Evolutionary conservation across 2,329 filamentous ascomycete species (phyloP), one percentile per base, ranked within the genome.

Genomic region (Didymella arachidicola): DNA sequence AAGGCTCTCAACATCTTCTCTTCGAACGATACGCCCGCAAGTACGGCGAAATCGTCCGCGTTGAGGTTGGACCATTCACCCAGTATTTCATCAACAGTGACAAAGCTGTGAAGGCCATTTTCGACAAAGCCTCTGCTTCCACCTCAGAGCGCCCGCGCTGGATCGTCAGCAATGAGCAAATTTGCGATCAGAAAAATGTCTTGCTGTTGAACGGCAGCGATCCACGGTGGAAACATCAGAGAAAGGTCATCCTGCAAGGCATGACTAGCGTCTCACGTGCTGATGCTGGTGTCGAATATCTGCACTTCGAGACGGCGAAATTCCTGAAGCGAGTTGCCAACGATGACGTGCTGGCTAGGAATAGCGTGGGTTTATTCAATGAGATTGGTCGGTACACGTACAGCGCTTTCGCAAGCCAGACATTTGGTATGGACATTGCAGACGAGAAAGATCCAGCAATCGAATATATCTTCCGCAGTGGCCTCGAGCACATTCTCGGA

Each of bases 61-160:
- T 60, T 11, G 12, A 60, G 53, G 58, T 36, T 22, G 58, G 53
- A 1, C 53, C 53, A 4, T 51, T 60, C 45, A 57, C 49, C 4
- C 44, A 61, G 32, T 57, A 57, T 6, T 64, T 78, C 22, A 62
- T 81, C 56, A 80, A 79, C 64, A 76, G 60, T 42, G 77, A 79
- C 1, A 66, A 73, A 32, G 79, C 79, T 0, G 68, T 80, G 14
- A 72, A 71, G 19, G 79, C 80, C 16, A 78, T 81, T 25, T 61
- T 81, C 22, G 76, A 80, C 43, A 79, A 76, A 52, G 63, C 67
- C 32, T 72, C 74, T 6, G 52, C 66, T 2, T 51, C 56, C n/a
- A 75, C 76, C 1, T 77, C 75, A 0, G 71, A 69, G 26, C 72
- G 72, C 53, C 51, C 61, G 8, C 78, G 76, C 0, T 62, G 53